These are phyloP conservation scores for Ustilago trichophora DNA, from an alignment of 1,284 basidiomycete genomes.

Conservation along the genomic window DNA sequence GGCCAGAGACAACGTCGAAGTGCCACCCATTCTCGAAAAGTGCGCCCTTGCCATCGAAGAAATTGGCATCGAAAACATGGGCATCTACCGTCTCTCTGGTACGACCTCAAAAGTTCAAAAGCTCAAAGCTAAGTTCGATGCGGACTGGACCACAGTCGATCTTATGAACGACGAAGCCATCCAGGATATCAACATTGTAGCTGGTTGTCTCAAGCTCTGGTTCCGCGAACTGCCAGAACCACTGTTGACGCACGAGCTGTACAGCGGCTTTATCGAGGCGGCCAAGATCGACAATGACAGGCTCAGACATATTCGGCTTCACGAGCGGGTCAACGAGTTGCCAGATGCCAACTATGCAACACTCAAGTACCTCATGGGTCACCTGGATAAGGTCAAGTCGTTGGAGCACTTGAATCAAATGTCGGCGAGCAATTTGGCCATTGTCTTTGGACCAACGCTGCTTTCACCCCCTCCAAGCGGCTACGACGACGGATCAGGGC, in stretches of 20 bases:
- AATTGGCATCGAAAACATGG: constrained; percentile 78
- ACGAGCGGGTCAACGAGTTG: constrained; percentile 95
- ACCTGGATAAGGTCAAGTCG: constrained; percentile 74
- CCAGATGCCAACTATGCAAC: constrained; percentile 98
- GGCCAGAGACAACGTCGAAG: constrained; percentile 84
- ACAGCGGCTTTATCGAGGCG: constrained; percentile 92
- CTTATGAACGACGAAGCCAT: constrained; percentile 66
- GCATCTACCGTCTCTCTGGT: constrained; percentile 92
- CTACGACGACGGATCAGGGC: neutral
- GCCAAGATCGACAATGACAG: constrained; percentile 80
- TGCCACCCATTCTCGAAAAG: constrained; percentile 86
- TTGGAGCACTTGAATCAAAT: constrained; percentile 79
- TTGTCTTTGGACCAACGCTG: constrained; percentile 96
- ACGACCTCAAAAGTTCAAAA: constrained; percentile 86
- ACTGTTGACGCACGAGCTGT: constrained; percentile 82
- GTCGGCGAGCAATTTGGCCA: constrained; percentile 90
- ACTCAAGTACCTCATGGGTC: constrained; percentile 92
- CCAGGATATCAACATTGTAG: constrained; percentile 93
- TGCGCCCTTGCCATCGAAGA: constrained; percentile 89
- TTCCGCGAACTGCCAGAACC: constrained; percentile 95
- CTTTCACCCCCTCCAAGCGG: constrained; percentile 50
- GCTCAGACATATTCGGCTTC: constrained; percentile 83
- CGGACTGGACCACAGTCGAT: constrained; percentile 65
- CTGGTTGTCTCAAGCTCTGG: constrained; percentile 94
- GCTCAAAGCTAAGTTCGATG: constrained; percentile 83